phyloP scores from a whole-genome alignment of 2,329 filamentous ascomycete genomes.

The Epichloe hybrida region DNA sequence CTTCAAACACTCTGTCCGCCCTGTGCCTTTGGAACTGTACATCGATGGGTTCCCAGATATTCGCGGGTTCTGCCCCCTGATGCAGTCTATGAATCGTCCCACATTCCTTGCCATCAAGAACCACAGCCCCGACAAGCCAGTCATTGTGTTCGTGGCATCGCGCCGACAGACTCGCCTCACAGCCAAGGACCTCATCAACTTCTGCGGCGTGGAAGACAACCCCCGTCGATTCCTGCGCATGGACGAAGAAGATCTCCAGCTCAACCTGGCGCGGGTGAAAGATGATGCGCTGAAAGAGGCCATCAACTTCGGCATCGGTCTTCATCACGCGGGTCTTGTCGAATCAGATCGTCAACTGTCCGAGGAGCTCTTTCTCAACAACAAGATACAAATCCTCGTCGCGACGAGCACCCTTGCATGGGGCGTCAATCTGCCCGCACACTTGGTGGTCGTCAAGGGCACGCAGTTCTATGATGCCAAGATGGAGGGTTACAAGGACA shows the following conservation, averaged over 20 bases:
- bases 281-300: slow-evolving; percentile 87
- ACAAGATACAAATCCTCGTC: slow-evolving; percentile 94
- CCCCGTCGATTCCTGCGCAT: slow-evolving; percentile 85
- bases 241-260: slow-evolving; percentile 83
- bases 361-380: slow-evolving; percentile 90
- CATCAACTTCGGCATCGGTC: slow-evolving; percentile 90
- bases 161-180: slow-evolving; percentile 88
- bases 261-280: slow-evolving; percentile 81
- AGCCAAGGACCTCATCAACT: slow-evolving; percentile 91
- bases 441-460: slow-evolving; percentile 93
- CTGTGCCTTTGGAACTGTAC: slow-evolving; percentile 88
- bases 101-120: slow-evolving; percentile 94
- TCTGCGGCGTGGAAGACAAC: slow-evolving; percentile 97
- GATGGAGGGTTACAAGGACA: slow-evolving; percentile 93
- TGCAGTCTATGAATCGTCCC: slow-evolving; percentile 98
- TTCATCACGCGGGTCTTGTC: slow-evolving; percentile 93
- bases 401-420: slow-evolving; percentile 94
- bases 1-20: slow-evolving; percentile 91
- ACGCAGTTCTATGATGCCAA: slow-evolving; percentile 98
- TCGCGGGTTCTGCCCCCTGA: slow-evolving; percentile 93
- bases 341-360: slow-evolving; percentile 85
- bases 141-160: slow-evolving; percentile 96
- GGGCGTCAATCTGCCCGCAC: slow-evolving; percentile 95
- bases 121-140: slow-evolving; percentile 90
- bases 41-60: slow-evolving; percentile 96